Evolutionary conservation across 2,329 filamentous ascomycete genomes (phyloP).

Genomic region (Arthrobotrys iridis): DNA sequence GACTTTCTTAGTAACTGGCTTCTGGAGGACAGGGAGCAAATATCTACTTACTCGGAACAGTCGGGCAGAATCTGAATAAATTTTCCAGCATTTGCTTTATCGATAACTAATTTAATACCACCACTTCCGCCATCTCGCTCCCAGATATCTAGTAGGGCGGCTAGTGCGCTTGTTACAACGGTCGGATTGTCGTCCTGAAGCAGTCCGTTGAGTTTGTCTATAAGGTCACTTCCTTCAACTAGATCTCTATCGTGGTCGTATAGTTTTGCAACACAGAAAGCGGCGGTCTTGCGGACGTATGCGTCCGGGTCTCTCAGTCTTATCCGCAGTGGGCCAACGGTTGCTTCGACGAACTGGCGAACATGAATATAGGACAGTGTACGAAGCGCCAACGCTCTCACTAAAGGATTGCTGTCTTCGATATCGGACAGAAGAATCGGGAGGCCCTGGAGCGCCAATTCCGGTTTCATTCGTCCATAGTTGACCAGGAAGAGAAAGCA

Average conservation of each 20-base stretch:
- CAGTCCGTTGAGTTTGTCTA: slow-evolving; percentile 88
- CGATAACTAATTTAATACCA: slow-evolving; percentile 91
- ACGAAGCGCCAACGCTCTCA: slow-evolving; percentile 87
- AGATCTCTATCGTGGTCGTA: slow-evolving; percentile 94
- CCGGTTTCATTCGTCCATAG: slow-evolving; percentile 92
- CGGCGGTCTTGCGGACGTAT: slow-evolving; percentile 96
- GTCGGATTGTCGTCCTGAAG: slow-evolving; percentile 96
- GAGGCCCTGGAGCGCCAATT: slow-evolving; percentile 91
- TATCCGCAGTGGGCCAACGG: slow-evolving; percentile 82
- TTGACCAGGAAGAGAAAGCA: slow-evolving; percentile 98
- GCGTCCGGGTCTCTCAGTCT: slow-evolving; percentile 87
- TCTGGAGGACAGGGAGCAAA: slow-evolving; percentile 57
- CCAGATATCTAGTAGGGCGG: slow-evolving; percentile 96
- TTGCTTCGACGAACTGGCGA: slow-evolving; percentile 91
- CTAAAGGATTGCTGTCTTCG: slow-evolving; percentile 89
- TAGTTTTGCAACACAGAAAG: slow-evolving; percentile 94
- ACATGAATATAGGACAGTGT: slow-evolving; percentile 99
- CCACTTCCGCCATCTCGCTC: slow-evolving; percentile 82
- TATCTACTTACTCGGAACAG: slow-evolving; percentile 96
- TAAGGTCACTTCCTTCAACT: slow-evolving; percentile 90
- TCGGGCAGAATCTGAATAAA: slow-evolving; percentile 96
- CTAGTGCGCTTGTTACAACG: slow-evolving; percentile 92
- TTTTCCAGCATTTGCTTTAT: slow-evolving; percentile 96
- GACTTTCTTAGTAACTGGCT: background rate
- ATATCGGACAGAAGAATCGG: slow-evolving; percentile 86